Evolutionary conservation across 805 yeast genomes (phyloP), one percentile per base, ranked within the genome.

Genomic region (Groenewaldozyma salmanticensis): DNA sequence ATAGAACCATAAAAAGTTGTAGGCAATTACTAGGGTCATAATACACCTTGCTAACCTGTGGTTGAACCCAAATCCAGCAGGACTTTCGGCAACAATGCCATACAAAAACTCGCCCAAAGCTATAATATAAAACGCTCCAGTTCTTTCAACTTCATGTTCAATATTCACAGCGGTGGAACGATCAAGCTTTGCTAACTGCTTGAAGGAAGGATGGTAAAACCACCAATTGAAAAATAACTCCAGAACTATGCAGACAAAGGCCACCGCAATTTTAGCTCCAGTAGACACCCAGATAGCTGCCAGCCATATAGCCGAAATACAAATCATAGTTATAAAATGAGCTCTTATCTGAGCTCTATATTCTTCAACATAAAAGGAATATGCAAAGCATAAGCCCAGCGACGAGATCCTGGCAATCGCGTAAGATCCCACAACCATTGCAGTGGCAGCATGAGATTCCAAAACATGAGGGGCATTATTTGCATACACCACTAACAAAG

Each of bases 111-210:
- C 83, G 27, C 84, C 84, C 46, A 78, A 66, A 3, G 81, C 81
- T 56, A 79, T 77, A 48, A 77, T 68, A 40, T 66, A 76, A 51
- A 78, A 78, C 0, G 77, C 74, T 2, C 71, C 66, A 50, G 64
- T 67, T 42, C 84, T 55, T 51, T 79, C 84, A 21, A 75, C 79
- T 52, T 77, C 81, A 52, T 78, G 83, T 48, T 77, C 82, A 42
- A 79, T 74, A 52, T 75, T 76, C 45, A 77, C 53, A 1, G 83
- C 83, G 0, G 84, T 75, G 7, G 79, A 68, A 42, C 65, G 68
- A 11, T 62, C 65, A 39, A 71, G 53, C 7, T 63, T 57, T 45
- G 76, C 42, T 16, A 55, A n/a, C 27, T 52, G 63, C 50, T 74
- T 74, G 42, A 65, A 58, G 53, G 54, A 47, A 2, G 81, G 81